Conservation (phyloP, 2,329 filamentous ascomycete genomes). For the Fusarium nanum region DNA sequence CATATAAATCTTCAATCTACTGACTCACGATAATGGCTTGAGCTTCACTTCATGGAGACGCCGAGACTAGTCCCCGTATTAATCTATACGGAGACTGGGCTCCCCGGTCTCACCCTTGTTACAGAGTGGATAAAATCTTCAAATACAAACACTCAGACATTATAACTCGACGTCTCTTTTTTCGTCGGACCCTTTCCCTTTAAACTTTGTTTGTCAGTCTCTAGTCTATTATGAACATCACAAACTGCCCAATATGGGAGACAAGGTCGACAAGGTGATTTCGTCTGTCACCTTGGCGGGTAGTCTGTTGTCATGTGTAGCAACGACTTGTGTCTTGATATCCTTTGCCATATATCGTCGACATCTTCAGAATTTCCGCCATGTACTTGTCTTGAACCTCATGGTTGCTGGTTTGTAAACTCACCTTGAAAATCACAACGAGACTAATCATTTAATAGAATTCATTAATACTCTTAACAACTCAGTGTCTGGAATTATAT, state of each 20-base stretch:
- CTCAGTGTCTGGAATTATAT: slow-evolving; percentile 40
- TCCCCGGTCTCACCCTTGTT: slow-evolving; percentile 19
- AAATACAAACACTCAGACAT: background rate
- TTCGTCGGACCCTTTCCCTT: background rate
- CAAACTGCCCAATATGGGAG: slow-evolving; percentile 19
- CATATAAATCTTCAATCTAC: background rate
- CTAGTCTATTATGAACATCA: slow-evolving; percentile 14
- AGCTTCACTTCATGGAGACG: background rate
- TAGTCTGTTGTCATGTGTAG: slow-evolving; percentile 38
- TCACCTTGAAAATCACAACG: background rate
- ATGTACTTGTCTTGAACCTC: slow-evolving; percentile 40
- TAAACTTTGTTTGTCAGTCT: background rate
- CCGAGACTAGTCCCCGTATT: slow-evolving; percentile 13
- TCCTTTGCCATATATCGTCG: slow-evolving; percentile 40
- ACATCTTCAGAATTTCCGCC: slow-evolving; percentile 41
- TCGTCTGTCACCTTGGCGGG: slow-evolving; percentile 41
- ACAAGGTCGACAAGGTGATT: slow-evolving; percentile 32
- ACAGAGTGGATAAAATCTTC: slow-evolving; percentile 5
- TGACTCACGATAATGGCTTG: background rate
- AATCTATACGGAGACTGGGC: slow-evolving; percentile 5
- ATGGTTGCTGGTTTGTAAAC: slow-evolving; percentile 37
- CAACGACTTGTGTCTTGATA: slow-evolving; percentile 37
- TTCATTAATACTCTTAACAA: slow-evolving; percentile 44
- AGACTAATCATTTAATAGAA: slow-evolving; percentile 11
- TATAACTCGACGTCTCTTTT: background rate